Conservation (phyloP, 768 basidiomycete species). For the Postia placenta region DNA sequence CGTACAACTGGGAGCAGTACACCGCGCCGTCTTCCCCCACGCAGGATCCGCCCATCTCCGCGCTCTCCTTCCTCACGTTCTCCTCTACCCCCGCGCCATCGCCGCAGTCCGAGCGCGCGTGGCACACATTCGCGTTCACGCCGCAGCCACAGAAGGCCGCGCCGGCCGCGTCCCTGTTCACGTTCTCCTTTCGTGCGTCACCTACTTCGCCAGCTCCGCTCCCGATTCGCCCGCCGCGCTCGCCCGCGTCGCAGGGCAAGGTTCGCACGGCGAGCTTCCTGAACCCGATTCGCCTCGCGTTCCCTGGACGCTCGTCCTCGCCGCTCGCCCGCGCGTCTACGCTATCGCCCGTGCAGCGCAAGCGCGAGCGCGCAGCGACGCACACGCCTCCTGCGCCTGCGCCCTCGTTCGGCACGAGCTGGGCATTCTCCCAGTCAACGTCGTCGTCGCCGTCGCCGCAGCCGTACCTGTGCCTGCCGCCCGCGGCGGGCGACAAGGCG, state of each 20-base stretch:
- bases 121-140: slow-evolving; percentile 11
- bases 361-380: slow-evolving; percentile 12
- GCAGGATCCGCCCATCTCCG: background rate
- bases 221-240: slow-evolving; percentile 11
- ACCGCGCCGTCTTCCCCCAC: background rate
- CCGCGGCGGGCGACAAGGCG: background rate
- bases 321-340: slow-evolving; percentile 11
- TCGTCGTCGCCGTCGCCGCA: slow-evolving; percentile 15
- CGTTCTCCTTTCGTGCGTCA: slow-evolving; percentile 7
- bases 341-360: slow-evolving; percentile 11
- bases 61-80: slow-evolving; percentile 13
- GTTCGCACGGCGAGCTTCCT: slow-evolving; percentile 25
- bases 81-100: slow-evolving; percentile 12
- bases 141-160: background rate
- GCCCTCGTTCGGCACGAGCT: slow-evolving; percentile 13
- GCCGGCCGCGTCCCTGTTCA: background rate
- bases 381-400: slow-evolving; percentile 10
- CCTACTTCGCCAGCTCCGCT: slow-evolving; percentile 12
- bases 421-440: slow-evolving; percentile 17
- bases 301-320: slow-evolving; percentile 24
- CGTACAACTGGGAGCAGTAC: slow-evolving; percentile 4
- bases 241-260: slow-evolving; percentile 11
- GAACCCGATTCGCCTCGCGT: slow-evolving; percentile 26
- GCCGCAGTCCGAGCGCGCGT: slow-evolving; percentile 12
- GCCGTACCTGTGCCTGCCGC: slow-evolving; percentile 19